Conservation (phyloP, 2,329 filamentous ascomycete genomes). For the Colletotrichum sidae region DNA sequence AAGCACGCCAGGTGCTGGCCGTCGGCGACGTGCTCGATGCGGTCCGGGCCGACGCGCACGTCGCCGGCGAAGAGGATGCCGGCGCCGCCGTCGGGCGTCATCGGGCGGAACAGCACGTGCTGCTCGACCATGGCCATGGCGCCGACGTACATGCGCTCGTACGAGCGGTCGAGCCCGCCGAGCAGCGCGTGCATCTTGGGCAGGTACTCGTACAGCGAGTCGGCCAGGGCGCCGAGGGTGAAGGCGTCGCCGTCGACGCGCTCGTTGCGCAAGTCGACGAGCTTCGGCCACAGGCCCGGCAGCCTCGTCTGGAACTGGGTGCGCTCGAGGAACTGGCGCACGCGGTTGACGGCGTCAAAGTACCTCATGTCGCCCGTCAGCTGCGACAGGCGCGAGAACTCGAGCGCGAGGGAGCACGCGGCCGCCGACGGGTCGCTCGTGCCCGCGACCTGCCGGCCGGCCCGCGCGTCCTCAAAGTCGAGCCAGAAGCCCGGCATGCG, state of each 20-base stretch:
- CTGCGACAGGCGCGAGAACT: constrained; percentile 79
- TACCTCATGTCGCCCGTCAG: constrained; percentile 79
- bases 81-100: constrained; percentile 70
- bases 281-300: constrained; percentile 80
- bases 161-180: constrained; percentile 65
- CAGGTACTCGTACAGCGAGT: constrained; percentile 56
- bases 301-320: constrained; percentile 74
- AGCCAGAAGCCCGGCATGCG: constrained; percentile 62
- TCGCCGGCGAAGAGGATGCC: constrained; percentile 68
- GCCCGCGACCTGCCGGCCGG: constrained; percentile 23
- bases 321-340: constrained; percentile 74
- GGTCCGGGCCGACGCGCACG: constrained; percentile 39
- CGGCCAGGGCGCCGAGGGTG: constrained; percentile 52
- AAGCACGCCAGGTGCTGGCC: constrained; percentile 63
- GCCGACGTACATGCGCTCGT: constrained; percentile 66
- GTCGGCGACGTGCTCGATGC: constrained; percentile 43
- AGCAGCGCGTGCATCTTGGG: constrained; percentile 66
- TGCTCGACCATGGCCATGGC: constrained; percentile 66
- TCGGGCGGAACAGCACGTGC: constrained; percentile 72
- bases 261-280: constrained; percentile 67
- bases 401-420: constrained; percentile 75
- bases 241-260: constrained; percentile 49
- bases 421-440: constrained; percentile 55
- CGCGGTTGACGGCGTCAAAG: constrained; percentile 76
- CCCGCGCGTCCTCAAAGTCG: constrained; percentile 32